These are phyloP conservation scores for Leishmania amazonensis DNA, from an alignment of 208 protist genomes.

Conservation along the genomic window DNA sequence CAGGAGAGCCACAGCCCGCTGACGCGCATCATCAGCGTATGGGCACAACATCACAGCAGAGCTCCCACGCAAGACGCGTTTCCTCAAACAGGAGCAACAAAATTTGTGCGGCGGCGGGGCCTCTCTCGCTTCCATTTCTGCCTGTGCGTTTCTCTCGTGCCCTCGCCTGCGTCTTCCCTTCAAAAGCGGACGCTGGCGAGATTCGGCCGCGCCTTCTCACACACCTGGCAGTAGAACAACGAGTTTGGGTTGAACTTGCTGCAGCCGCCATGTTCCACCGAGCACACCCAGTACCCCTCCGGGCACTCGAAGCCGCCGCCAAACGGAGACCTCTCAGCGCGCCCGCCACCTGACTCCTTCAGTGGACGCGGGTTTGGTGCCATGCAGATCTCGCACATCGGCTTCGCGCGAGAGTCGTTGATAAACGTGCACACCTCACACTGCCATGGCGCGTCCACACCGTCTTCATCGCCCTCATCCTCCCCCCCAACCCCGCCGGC, in stretches of 20 bases:
- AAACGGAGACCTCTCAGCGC: background rate
- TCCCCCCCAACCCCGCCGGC: background rate
- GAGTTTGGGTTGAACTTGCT: constrained; percentile 84
- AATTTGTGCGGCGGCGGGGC: too few relatives aligned
- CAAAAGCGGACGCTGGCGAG: constrained; percentile 72
- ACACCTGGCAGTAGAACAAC: constrained; percentile 85
- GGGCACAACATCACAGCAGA: background rate
- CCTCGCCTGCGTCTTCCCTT: background rate
- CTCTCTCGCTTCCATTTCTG: background rate
- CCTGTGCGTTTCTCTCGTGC: too few relatives aligned
- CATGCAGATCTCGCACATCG: constrained; percentile 54
- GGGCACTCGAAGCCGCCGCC: constrained; percentile 55
- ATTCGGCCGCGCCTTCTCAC: constrained; percentile 78
- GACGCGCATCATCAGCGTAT: background rate
- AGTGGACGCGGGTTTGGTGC: constrained; percentile 52
- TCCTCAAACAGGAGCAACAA: background rate
- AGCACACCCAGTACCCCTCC: constrained; percentile 81
- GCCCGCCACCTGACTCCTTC: background rate
- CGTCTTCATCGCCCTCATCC: constrained; percentile 28
- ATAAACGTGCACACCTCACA: constrained; percentile 69
- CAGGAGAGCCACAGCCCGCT: background rate
- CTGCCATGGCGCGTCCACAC: constrained; percentile 53
- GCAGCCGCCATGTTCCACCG: constrained; percentile 84
- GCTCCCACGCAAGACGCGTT: background rate
- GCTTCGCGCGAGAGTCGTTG: constrained; percentile 43